phyloP scores from a whole-genome alignment of 257 asterid genomes.

The Penstemon newberryi region DNA sequence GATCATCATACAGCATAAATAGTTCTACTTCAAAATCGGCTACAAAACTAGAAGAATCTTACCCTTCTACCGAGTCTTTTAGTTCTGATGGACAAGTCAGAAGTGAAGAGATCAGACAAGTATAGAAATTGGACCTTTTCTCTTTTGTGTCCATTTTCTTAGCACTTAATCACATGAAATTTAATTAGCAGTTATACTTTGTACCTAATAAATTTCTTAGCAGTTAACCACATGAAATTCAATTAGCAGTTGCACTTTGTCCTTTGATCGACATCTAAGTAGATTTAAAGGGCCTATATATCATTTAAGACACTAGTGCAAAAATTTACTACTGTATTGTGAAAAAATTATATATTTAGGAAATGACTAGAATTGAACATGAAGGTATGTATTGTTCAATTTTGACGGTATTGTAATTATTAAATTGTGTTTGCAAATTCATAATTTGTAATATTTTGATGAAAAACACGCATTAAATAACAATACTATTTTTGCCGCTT shows the following conservation, averaged over 20 bases:
- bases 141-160: background rate
- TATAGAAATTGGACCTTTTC: background rate
- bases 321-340: background rate
- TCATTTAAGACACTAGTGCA: background rate
- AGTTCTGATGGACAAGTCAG: constrained; percentile 49
- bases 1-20: constrained; percentile 53
- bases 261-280: too few relatives aligned
- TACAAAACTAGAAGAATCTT: constrained; percentile 38
- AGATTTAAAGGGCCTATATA: too few relatives aligned
- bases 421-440: too few relatives aligned
- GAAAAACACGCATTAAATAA: too few relatives aligned
- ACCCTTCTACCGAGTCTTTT: constrained; percentile 53
- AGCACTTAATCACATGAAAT: background rate
- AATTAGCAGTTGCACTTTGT: too few relatives aligned
- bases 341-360: too few relatives aligned
- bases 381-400: too few relatives aligned
- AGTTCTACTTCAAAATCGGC: constrained; percentile 39
- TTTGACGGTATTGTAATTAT: too few relatives aligned
- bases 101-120: constrained; percentile 32
- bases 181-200: background rate
- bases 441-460: too few relatives aligned
- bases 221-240: background rate
- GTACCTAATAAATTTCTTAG: background rate
- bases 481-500: too few relatives aligned
- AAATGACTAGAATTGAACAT: too few relatives aligned